phyloP scores from a whole-genome alignment of 2,329 filamentous ascomycete genomes.

The Ambrosiella beaveri region DNA sequence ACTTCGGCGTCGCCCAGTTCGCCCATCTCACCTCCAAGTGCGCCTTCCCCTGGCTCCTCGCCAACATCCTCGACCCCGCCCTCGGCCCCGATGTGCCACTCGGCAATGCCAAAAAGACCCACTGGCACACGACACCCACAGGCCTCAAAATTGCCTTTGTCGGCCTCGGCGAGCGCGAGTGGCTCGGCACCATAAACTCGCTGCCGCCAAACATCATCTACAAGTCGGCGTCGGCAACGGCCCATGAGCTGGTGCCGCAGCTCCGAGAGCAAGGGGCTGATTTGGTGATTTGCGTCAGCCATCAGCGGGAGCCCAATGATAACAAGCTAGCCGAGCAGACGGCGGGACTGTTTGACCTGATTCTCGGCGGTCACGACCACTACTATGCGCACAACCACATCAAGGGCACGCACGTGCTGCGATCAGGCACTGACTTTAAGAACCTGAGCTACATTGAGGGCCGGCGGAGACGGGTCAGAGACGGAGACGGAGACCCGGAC shows the following conservation, averaged over 20 bases:
- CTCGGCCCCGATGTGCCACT: constrained; percentile 59
- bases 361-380: constrained; percentile 80
- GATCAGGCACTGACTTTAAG: constrained; percentile 83
- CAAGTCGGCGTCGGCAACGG: constrained; percentile 59
- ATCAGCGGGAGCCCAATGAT: constrained; percentile 80
- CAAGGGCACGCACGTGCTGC: constrained; percentile 67
- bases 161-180: constrained; percentile 73
- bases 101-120: constrained; percentile 56
- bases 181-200: constrained; percentile 76
- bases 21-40: constrained; percentile 55
- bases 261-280: constrained; percentile 65
- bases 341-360: constrained; percentile 61
- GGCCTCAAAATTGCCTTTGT: constrained; percentile 76
- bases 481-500: too few species aligned
- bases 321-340: constrained; percentile 65
- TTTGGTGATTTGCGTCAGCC: constrained; percentile 65
- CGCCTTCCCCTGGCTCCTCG: constrained; percentile 75
- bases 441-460: constrained; percentile 78
- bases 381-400: constrained; percentile 65
- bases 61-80: constrained; percentile 72
- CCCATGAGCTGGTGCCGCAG: constrained; percentile 54
- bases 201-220: constrained; percentile 71
- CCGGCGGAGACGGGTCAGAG: constrained; percentile 25
- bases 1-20: constrained; percentile 77
- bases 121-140: constrained; percentile 63